Evolutionary conservation across 75 land plant species (phyloP).

Genomic region (Pinus albicaulis): DNA sequence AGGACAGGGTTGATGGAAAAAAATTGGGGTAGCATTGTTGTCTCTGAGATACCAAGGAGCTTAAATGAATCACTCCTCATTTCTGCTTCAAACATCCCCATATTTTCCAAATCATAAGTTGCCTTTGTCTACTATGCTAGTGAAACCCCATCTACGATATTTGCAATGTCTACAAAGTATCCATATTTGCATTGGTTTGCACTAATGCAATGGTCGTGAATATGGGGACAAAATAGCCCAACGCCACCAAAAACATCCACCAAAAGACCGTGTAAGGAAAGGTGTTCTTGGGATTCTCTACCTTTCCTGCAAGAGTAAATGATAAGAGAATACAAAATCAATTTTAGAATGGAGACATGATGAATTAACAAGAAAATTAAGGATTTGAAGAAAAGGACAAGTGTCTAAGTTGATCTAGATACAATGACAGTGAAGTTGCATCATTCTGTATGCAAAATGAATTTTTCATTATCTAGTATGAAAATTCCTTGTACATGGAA

Average conservation of each 20-base stretch:
- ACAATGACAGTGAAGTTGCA: no score
- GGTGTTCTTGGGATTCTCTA: slow-evolving; percentile 60
- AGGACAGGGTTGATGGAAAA: no score
- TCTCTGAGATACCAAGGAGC: no score
- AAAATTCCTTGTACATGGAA: no score
- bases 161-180: slow-evolving; percentile 62
- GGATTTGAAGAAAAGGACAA: no score
- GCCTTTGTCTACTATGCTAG: slow-evolving; percentile 60
- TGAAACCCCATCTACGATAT: slow-evolving; percentile 57
- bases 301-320: slow-evolving; percentile 67
- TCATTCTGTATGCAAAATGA: no score
- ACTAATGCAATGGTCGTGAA: slow-evolving; percentile 62
- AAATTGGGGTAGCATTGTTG: no score
- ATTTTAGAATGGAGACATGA: no score
- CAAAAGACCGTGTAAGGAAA: slow-evolving; percentile 67
- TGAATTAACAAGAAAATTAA: no score
- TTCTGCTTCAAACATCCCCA: slow-evolving; percentile 83
- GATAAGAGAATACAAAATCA: no score
- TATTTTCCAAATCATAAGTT: slow-evolving; percentile 62
- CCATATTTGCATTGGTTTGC: slow-evolving; percentile 63
- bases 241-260: slow-evolving; percentile 55
- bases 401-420: no score
- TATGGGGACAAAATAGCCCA: slow-evolving; percentile 56
- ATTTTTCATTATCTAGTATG: no score
- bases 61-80: slow-evolving; percentile 85